A percentile compares a stretch with the other conserved stretches of the same genome.
Conservation (phyloP, 2,329 filamentous ascomycete species). For the Aureobasidium sp. region DNA sequence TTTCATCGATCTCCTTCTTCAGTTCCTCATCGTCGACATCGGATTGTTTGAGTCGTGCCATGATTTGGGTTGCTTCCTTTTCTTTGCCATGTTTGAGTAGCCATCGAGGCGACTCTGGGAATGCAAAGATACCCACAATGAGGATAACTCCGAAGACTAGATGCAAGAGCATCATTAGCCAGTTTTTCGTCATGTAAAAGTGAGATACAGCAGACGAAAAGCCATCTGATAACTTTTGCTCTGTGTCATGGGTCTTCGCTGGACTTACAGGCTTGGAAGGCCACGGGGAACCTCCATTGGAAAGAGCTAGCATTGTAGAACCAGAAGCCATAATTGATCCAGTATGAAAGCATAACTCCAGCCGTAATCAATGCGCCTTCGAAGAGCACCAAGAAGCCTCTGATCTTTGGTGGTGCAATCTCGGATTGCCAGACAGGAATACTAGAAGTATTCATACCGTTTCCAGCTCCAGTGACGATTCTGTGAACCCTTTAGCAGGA, state of each 20-base stretch:
- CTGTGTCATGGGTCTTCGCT: no score
- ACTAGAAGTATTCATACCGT: constrained; percentile 30
- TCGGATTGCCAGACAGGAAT: constrained; percentile 36
- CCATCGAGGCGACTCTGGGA: constrained; percentile 40
- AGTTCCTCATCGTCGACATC: constrained; percentile 49
- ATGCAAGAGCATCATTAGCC: background rate
- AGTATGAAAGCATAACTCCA: constrained; percentile 29
- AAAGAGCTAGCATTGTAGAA: constrained; percentile 45
- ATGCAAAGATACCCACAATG: constrained; percentile 35
- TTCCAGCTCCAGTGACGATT: constrained; percentile 32
- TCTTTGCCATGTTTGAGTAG: constrained; percentile 38
- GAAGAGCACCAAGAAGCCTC: constrained; percentile 29
- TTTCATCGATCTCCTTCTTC: constrained; percentile 42
- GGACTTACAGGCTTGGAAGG: constrained; percentile 34
- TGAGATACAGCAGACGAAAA: no score
- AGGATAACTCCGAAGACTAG: constrained; percentile 41
- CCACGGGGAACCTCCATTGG: constrained; percentile 46
- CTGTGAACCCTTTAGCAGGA: constrained; percentile 33
- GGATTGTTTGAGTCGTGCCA: constrained; percentile 42
- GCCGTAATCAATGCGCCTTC: constrained; percentile 28
- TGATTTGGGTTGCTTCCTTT: constrained; percentile 41
- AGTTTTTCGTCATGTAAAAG: no score
- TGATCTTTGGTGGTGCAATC: constrained; percentile 26
- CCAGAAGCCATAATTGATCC: constrained; percentile 39
- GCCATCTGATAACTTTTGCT: no score